phyloP scores from a whole-genome alignment of 805 yeast species.

The Pichia phayaonensis region DNA sequence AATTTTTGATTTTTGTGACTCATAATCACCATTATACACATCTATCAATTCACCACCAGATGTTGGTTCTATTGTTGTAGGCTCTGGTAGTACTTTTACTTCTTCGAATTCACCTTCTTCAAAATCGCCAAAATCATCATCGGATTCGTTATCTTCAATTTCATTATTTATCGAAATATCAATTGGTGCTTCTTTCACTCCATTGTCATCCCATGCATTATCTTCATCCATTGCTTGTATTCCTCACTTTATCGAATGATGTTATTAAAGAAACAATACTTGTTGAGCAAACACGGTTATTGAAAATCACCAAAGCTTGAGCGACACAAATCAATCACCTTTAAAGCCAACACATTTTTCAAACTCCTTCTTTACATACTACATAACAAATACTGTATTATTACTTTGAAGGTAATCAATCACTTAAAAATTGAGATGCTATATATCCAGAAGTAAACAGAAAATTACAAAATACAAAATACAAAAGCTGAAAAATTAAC shows the following conservation, averaged over 20 bases:
- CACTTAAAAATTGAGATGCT: neutral
- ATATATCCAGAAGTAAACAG: neutral
- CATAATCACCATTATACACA: conserved; percentile 6
- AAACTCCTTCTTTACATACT: too few species aligned
- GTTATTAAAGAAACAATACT: too few species aligned
- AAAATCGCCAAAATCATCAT: conserved; percentile 19
- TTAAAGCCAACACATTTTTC: too few species aligned
- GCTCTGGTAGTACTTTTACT: neutral
- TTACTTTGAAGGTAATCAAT: too few species aligned
- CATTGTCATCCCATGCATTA: neutral
- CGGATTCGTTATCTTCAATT: conserved; percentile 8
- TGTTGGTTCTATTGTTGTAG: neutral
- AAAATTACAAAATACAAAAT: neutral
- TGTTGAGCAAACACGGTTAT: neutral
- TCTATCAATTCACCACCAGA: neutral
- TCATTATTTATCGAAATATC: neutral
- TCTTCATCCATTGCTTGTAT: neutral
- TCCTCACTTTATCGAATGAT: neutral
- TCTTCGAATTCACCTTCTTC: conserved; percentile 18
- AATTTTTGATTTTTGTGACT: conserved; percentile 2
- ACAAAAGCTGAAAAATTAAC: neutral
- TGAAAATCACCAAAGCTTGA: neutral
- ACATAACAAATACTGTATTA: too few species aligned
- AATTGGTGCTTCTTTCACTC: neutral
- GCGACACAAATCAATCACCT: too few species aligned